phyloP scores from a whole-genome alignment of 2,329 filamentous ascomycete genomes.

The Didymellaceae sp. region DNA sequence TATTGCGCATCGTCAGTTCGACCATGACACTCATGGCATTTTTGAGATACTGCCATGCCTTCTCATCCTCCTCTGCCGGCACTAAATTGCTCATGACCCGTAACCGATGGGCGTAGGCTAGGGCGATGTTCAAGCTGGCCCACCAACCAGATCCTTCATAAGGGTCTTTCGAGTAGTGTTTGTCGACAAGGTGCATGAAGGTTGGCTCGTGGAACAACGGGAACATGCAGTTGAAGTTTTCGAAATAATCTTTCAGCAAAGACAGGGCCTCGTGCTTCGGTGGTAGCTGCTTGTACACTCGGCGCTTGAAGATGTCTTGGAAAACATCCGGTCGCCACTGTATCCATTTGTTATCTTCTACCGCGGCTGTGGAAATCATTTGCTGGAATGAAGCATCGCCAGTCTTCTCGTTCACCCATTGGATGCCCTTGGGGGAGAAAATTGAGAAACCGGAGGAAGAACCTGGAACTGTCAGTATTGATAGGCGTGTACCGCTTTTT shows the following conservation, averaged over 20 bases:
- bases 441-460: conserved; percentile 98
- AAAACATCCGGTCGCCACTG: conserved; percentile 99
- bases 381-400: conserved; percentile 94
- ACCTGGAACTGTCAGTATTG: conserved; percentile 57
- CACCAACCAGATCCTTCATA: conserved; percentile 98
- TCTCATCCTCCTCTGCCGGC: conserved; percentile 87
- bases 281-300: conserved; percentile 82
- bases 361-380: conserved; percentile 87
- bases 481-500: neutral
- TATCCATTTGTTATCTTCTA: conserved; percentile 94
- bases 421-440: conserved; percentile 96
- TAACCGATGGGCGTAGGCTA: conserved; percentile 91
- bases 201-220: conserved; percentile 96
- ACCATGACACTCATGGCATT: conserved; percentile 94
- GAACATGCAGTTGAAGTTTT: conserved; percentile 99
- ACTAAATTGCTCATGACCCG: conserved; percentile 95
- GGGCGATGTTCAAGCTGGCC: conserved; percentile 91
- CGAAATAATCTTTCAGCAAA: conserved; percentile 90
- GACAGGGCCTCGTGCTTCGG: conserved; percentile 87
- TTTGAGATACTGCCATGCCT: conserved; percentile 94
- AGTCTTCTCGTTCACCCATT: conserved; percentile 98
- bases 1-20: conserved; percentile 94
- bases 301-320: conserved; percentile 85
- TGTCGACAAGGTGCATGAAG: conserved; percentile 96
- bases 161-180: conserved; percentile 89